Evolutionary conservation across 805 yeast genomes (phyloP).

Genomic region (Suhomyces tanzawaensis): DNA sequence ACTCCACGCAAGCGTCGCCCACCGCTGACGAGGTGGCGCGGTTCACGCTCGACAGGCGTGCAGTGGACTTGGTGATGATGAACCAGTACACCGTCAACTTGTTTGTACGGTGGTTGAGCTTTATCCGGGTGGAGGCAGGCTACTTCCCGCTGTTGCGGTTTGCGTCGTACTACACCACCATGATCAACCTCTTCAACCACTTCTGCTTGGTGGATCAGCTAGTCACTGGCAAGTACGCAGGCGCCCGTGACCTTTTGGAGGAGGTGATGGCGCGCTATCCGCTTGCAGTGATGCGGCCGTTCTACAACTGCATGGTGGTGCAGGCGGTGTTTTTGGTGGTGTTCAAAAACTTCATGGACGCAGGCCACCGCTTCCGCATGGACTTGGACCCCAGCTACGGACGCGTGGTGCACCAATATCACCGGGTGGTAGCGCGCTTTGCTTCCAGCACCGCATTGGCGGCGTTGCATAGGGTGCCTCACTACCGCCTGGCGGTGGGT

Average conservation of each 20-base stretch:
- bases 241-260: slow-evolving; percentile 9
- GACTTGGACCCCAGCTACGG: neutral
- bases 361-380: neutral
- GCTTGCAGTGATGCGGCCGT: slow-evolving; percentile 11
- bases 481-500: neutral
- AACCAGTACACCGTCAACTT: slow-evolving; percentile 16
- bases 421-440: neutral
- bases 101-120: slow-evolving; percentile 25
- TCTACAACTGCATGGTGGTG: slow-evolving; percentile 18
- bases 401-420: neutral
- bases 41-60: neutral
- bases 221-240: slow-evolving; percentile 3
- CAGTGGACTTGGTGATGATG: slow-evolving; percentile 9
- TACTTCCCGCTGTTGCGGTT: slow-evolving; percentile 30
- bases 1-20: slow-evolving; percentile 4
- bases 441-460: neutral
- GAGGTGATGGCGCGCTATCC: slow-evolving; percentile 11
- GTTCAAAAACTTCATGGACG: slow-evolving; percentile 12
- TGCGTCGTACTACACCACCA: slow-evolving; percentile 24
- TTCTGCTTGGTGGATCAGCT: slow-evolving; percentile 18
- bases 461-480: neutral
- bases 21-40: neutral
- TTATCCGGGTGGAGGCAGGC: slow-evolving; percentile 23
- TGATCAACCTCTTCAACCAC: slow-evolving; percentile 24
- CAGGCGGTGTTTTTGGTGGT: slow-evolving; percentile 20